These are phyloP conservation scores for Beauveria asiatica DNA, from an alignment of 2,329 filamentous ascomycete species.

Conservation along the genomic window DNA sequence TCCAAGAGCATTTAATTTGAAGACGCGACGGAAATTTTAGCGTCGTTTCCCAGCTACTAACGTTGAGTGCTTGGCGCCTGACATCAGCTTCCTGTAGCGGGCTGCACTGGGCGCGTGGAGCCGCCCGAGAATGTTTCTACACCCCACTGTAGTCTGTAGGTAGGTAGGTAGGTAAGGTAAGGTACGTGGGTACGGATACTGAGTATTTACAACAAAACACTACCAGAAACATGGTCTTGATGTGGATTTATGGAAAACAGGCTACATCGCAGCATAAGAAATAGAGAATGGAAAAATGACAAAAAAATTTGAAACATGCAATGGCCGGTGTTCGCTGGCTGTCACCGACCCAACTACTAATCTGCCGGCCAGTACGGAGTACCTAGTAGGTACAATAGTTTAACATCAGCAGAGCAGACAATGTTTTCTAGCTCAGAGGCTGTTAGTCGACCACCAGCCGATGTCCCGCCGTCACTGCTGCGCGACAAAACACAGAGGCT, in stretches of 20 bases:
- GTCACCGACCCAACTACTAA: background rate
- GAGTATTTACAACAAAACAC: background rate
- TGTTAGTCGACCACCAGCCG: too few relatives aligned
- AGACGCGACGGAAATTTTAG: slow-evolving; percentile 8
- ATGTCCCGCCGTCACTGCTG: too few relatives aligned
- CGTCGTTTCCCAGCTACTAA: background rate
- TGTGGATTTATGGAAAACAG: background rate
- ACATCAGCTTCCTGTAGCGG: background rate
- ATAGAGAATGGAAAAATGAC: background rate
- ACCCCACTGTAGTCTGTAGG: too few relatives aligned
- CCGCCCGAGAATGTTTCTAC: too few relatives aligned
- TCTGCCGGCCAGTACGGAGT: background rate
- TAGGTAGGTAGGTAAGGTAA: too few relatives aligned
- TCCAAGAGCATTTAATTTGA: slow-evolving; percentile 1
- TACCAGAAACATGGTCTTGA: background rate
- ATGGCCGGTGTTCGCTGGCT: background rate
- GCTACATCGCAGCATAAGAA: background rate
- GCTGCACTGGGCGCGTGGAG: background rate
- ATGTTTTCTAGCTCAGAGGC: too few relatives aligned
- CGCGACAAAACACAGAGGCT: too few relatives aligned
- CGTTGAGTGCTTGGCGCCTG: too few relatives aligned
- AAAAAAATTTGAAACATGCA: background rate
- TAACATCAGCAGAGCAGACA: background rate
- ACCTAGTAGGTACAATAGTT: too few relatives aligned
- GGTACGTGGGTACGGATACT: too few relatives aligned